These are phyloP conservation scores for Leccinum rimulosum DNA, from an alignment of 768 basidiomycete species.

Conservation along the genomic window DNA sequence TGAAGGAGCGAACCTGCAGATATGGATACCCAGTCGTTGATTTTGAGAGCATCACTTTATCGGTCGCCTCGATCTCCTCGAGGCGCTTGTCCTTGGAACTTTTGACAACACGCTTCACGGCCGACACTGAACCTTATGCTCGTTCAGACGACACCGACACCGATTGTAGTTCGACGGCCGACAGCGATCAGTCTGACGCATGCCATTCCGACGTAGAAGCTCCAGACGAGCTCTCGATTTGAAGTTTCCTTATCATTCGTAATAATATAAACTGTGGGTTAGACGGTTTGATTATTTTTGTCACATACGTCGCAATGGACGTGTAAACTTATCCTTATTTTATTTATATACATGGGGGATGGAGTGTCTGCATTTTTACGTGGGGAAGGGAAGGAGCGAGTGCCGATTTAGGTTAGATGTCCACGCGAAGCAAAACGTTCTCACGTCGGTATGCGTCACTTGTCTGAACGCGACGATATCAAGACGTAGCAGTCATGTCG, in stretches of 20 bases:
- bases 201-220: constrained; percentile 21
- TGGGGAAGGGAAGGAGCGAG: neutral
- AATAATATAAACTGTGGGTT: constrained; percentile 4
- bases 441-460: constrained; percentile 15
- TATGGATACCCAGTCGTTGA: constrained; percentile 95
- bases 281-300: constrained; percentile 8
- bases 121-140: constrained; percentile 31
- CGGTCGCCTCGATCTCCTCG: constrained; percentile 92
- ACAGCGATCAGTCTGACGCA: constrained; percentile 19
- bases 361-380: neutral
- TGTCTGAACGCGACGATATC: neutral
- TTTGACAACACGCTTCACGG: constrained; percentile 64
- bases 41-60: constrained; percentile 87
- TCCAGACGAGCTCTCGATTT: constrained; percentile 26
- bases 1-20: constrained; percentile 63
- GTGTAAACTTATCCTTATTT: constrained; percentile 18
- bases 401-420: neutral
- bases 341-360: constrained; percentile 29
- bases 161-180: constrained; percentile 8
- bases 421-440: constrained; percentile 8
- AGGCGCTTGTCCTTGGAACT: constrained; percentile 90
- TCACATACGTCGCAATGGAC: constrained; percentile 11
- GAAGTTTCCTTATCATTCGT: constrained; percentile 12
- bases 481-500: constrained; percentile 15
- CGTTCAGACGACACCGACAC: constrained; percentile 28